Base-by-base conservation (phyloP, 805 yeast species). In the Lipomyces chichibuensis region DNA sequence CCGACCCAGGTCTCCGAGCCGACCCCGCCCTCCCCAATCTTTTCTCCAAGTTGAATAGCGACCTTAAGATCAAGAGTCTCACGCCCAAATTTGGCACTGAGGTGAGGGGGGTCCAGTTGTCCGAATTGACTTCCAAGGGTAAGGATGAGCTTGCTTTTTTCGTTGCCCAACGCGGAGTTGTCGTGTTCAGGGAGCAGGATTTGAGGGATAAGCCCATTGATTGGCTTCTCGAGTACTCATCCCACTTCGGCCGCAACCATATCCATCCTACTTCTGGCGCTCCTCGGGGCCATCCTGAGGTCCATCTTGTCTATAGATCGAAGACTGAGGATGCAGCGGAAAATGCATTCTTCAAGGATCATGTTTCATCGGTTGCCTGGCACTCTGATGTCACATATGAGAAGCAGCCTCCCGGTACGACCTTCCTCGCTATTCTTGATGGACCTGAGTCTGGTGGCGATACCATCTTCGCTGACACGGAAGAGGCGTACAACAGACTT, bases 351-450 rank as follows among this genome's bases (percentile, higher is more conserved):
- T 67, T 69, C 54, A 25, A 64, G 35, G 62, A 69, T 13, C 73
- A 70, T 37, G 67, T 67, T 27, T 57, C 75, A 20, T 75, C 77
- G 1, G 69, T 69, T 27, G 75, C 59, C 14, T 90, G 91, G 90
- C 95, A 90, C 76, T 84, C 90, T 1, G 95, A 90, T 75, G 90
- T 88, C 32, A 83, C 91, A 27, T 90, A 88, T 76, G 94, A 89
- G 75, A 81, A 82, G 65, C 91, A 88, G 76, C 89, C 93, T 8
- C 89, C 94, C 14, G 89, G 88, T 7, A 80, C 84, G 64, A 89
- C 95, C 0, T 83, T 87, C 67, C 86, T 90, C 73, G 81, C 85
- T 14, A 85, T 87, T 59, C 79, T 88, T 59, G 89, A 88, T 62
- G 81, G 82, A 33, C 87, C 80, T 49, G 86, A 80, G 60, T 77